These are phyloP conservation scores for Suillus occidentalis DNA, from an alignment of 768 basidiomycete genomes.

Conservation along the genomic window DNA sequence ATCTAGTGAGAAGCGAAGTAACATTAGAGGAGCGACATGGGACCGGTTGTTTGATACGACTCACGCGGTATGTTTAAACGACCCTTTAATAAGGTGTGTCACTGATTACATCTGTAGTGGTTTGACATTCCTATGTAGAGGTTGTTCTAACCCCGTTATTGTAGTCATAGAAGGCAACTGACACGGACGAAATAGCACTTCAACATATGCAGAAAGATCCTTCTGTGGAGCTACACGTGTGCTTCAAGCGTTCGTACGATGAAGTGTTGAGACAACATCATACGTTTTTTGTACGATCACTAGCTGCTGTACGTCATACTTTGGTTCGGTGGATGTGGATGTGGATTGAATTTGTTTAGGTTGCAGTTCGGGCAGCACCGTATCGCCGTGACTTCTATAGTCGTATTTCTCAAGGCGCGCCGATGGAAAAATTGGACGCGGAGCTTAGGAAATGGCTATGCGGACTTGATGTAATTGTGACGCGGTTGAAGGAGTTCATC, in stretches of 20 bases:
- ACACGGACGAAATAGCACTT: constrained; percentile 40
- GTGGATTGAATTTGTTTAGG: constrained; percentile 30
- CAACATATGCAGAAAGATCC: constrained; percentile 61
- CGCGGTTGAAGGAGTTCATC: constrained; percentile 53
- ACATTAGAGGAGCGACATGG: constrained; percentile 45
- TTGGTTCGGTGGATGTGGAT: constrained; percentile 1
- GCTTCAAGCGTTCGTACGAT: constrained; percentile 74
- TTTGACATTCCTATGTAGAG: constrained; percentile 60
- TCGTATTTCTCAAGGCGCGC: constrained; percentile 61
- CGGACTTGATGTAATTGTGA: constrained; percentile 57
- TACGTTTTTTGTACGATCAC: constrained; percentile 61
- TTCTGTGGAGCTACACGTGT: constrained; percentile 55
- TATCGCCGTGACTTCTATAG: constrained; percentile 63
- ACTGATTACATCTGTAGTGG: constrained; percentile 43
- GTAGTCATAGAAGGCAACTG: not conserved
- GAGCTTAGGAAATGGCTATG: constrained; percentile 63
- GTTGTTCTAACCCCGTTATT: not conserved
- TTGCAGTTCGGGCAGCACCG: constrained; percentile 64
- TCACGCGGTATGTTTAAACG: constrained; percentile 53
- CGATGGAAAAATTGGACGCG: constrained; percentile 55
- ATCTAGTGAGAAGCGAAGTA: constrained; percentile 53
- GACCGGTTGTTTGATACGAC: constrained; percentile 62
- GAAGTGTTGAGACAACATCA: constrained; percentile 66
- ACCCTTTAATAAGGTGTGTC: constrained; percentile 12
- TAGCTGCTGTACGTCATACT: constrained; percentile 30